phyloP scores from a whole-genome alignment of 441 rosid species.

The Brassica hybrid region DNA sequence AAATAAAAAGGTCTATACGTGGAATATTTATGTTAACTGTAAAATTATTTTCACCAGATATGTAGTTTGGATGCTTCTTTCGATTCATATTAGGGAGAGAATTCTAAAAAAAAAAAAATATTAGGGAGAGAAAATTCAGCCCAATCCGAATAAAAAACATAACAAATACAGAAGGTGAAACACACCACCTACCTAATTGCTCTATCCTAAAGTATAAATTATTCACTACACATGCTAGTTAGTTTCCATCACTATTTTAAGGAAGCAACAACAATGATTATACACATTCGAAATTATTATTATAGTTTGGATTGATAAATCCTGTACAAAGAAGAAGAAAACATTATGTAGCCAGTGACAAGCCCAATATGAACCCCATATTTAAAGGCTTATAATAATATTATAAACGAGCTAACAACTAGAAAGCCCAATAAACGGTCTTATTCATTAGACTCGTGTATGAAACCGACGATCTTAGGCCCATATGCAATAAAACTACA shows the following conservation, averaged over 20 bases:
- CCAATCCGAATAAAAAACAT: not conserved
- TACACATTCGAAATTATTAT: not conserved
- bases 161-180: not conserved
- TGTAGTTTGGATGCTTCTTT: not conserved
- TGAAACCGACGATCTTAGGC: no score
- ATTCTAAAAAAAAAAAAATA: no score
- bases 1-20: no score
- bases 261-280: conserved; percentile 1
- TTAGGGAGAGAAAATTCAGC: not conserved
- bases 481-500: no score
- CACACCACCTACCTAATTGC: not conserved
- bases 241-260: not conserved
- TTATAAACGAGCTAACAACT: not conserved
- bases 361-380: conserved; percentile 1
- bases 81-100: not conserved
- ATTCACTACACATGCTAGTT: not conserved
- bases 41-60: no score
- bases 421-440: not conserved
- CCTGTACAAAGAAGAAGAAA: not conserved
- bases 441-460: not conserved
- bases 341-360: not conserved
- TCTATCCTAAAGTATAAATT: not conserved
- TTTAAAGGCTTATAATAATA: not conserved
- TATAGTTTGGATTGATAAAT: not conserved
- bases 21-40: no score